Percentiles rank a stretch among this genome's conserved stretches.
Conservation (phyloP, 2,329 filamentous ascomycete genomes). For the Ophiostoma piceae region DNA sequence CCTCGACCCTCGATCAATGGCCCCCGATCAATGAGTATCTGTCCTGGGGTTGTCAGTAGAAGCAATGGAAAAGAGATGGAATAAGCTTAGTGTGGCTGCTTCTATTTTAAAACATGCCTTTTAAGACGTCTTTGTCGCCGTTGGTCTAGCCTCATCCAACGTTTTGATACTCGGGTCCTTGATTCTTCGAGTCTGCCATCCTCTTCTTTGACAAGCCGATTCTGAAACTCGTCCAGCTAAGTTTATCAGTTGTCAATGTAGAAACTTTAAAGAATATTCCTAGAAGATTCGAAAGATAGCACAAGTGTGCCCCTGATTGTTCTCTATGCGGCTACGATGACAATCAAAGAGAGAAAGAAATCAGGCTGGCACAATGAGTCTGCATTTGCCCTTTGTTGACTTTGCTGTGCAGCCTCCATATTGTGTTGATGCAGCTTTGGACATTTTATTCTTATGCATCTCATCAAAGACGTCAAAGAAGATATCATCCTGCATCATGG, state of each 20-base stretch:
- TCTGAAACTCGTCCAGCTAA: background rate
- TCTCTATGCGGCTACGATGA: background rate
- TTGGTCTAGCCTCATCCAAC: background rate
- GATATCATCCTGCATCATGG: background rate
- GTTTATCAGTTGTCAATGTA: background rate
- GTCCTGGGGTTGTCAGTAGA: background rate
- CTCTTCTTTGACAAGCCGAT: background rate
- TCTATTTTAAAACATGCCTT: background rate
- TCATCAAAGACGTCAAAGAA: background rate
- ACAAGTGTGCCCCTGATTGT: slow-evolving; percentile 12
- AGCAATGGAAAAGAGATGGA: background rate
- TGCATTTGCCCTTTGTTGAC: background rate
- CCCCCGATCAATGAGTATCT: too few relatives aligned
- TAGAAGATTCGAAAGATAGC: background rate
- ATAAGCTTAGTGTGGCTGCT: background rate
- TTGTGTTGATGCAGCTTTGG: background rate
- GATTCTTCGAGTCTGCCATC: background rate
- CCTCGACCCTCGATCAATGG: too few relatives aligned
- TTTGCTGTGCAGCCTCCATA: background rate
- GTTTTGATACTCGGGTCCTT: background rate
- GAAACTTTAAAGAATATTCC: background rate
- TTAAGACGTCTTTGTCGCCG: background rate
- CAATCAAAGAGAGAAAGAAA: background rate
- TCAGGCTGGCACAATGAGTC: background rate
- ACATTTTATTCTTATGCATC: background rate